These are phyloP conservation scores for Echria macrotheca DNA, from an alignment of 495 filamentous ascomycete genomes.

Conservation along the genomic window DNA sequence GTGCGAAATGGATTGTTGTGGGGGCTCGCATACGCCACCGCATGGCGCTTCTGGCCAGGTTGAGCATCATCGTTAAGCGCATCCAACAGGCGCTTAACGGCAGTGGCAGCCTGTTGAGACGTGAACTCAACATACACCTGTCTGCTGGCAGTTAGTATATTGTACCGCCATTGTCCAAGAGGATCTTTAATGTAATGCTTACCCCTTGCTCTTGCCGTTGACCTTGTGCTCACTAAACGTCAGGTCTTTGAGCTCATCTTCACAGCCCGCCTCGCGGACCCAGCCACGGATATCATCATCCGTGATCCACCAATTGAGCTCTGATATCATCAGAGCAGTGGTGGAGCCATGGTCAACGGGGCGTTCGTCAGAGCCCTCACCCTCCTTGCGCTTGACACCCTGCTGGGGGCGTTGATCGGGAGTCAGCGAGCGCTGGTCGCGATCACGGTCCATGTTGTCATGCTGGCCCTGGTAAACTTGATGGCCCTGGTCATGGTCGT, in stretches of 20 bases:
- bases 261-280: slow-evolving; percentile 67
- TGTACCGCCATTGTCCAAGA: too few relatives aligned
- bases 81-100: slow-evolving; percentile 79
- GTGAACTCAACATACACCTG: slow-evolving; percentile 88
- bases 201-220: slow-evolving; percentile 98
- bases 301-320: slow-evolving; percentile 93
- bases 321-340: slow-evolving; percentile 74
- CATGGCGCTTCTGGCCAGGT: slow-evolving; percentile 59
- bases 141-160: slow-evolving; percentile 38
- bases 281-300: slow-evolving; percentile 93
- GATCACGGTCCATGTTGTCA: slow-evolving; percentile 36
- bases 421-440: slow-evolving; percentile 26
- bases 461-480: slow-evolving; percentile 31
- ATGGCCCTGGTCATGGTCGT: slow-evolving; percentile 37
- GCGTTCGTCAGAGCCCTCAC: slow-evolving; percentile 61
- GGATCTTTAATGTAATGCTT: too few relatives aligned
- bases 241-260: slow-evolving; percentile 83
- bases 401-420: slow-evolving; percentile 48
- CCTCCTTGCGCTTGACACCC: slow-evolving; percentile 68
- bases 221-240: slow-evolving; percentile 98
- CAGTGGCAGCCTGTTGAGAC: slow-evolving; percentile 77
- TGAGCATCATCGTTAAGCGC: slow-evolving; percentile 39
- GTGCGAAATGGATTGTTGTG: slow-evolving; percentile 84
- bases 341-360: slow-evolving; percentile 78
- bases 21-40: slow-evolving; percentile 69